A percentile compares a stretch with the other conserved stretches of the same genome.
Evolutionary conservation across 345 rosid species (phyloP).

Genomic region (Cardamine occulta): DNA sequence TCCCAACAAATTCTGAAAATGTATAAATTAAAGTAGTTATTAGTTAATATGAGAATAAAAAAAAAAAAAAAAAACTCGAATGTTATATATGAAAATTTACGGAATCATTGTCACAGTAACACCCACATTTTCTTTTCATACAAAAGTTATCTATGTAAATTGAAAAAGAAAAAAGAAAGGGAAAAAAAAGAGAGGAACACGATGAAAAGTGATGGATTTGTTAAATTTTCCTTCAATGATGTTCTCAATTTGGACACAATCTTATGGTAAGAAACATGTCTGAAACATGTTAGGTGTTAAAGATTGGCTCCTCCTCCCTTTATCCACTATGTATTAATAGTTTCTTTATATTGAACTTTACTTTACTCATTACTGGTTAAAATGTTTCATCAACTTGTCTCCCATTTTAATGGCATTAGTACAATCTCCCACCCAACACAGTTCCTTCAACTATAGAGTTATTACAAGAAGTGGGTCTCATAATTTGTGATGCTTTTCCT

Average conservation of each 20-base stretch:
- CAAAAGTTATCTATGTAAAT: conserved; percentile 36
- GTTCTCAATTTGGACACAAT: conserved; percentile 39
- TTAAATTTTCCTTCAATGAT: conserved; percentile 30
- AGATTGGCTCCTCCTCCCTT: conserved; percentile 36
- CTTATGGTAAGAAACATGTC: conserved; percentile 47
- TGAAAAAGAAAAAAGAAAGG: background rate
- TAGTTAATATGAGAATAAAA: background rate
- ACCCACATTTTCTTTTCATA: conserved; percentile 30
- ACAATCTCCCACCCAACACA: conserved; percentile 42
- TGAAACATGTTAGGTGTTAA: conserved; percentile 43
- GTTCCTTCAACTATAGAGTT: conserved; percentile 40
- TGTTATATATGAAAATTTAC: conserved; percentile 7
- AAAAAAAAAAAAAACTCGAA: background rate
- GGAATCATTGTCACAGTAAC: conserved; percentile 38
- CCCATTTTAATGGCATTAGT: conserved; percentile 42
- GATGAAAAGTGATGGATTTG: conserved; percentile 35
- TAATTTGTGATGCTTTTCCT: conserved; percentile 35
- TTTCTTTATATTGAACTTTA: conserved; percentile 35
- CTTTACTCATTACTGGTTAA: conserved; percentile 36
- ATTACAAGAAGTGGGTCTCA: conserved; percentile 40
- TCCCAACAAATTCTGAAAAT: background rate
- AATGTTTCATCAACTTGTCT: conserved; percentile 40
- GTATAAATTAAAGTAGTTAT: background rate
- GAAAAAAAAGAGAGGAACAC: conserved; percentile 22
- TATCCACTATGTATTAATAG: conserved; percentile 37